phyloP scores from a whole-genome alignment of 768 basidiomycete species.

The Kwoniella mangroviensis region DNA sequence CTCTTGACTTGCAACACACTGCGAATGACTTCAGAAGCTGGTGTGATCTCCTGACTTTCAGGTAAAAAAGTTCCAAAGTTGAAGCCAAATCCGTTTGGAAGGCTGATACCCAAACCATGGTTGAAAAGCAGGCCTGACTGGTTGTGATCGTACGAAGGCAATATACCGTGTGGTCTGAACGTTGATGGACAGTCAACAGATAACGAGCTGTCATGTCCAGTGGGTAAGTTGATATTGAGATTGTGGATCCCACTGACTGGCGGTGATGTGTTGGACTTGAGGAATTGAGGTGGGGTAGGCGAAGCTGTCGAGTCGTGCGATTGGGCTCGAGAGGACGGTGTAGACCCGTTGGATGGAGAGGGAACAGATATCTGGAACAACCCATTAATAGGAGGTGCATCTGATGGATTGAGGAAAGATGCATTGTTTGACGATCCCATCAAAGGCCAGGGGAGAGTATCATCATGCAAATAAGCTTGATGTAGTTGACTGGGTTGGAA shows the following conservation, averaged over 20 bases:
- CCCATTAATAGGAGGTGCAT: neutral
- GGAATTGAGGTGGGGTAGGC: neutral
- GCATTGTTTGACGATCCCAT: constrained; percentile 20
- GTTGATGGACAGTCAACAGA: neutral
- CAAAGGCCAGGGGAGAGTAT: constrained; percentile 15
- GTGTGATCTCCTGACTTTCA: neutral
- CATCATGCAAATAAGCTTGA: neutral
- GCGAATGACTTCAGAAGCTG: neutral
- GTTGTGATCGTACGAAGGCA: neutral
- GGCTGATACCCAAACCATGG: neutral
- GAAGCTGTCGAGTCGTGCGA: constrained; percentile 6
- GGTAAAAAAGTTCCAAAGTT: neutral
- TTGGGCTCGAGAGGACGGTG: constrained; percentile 6
- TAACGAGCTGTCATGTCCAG: neutral
- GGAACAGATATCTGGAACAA: neutral
- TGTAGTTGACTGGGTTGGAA: neutral
- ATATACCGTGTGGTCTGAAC: neutral
- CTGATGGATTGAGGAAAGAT: neutral
- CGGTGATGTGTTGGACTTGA: neutral
- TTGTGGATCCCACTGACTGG: neutral
- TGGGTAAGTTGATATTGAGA: neutral
- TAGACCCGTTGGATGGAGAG: neutral
- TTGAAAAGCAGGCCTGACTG: neutral
- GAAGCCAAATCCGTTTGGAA: neutral
- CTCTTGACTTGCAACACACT: constrained; percentile 12